Evolutionary conservation across 148 eudicot genomes (phyloP).

Genomic region (Gaultheria prostrata): DNA sequence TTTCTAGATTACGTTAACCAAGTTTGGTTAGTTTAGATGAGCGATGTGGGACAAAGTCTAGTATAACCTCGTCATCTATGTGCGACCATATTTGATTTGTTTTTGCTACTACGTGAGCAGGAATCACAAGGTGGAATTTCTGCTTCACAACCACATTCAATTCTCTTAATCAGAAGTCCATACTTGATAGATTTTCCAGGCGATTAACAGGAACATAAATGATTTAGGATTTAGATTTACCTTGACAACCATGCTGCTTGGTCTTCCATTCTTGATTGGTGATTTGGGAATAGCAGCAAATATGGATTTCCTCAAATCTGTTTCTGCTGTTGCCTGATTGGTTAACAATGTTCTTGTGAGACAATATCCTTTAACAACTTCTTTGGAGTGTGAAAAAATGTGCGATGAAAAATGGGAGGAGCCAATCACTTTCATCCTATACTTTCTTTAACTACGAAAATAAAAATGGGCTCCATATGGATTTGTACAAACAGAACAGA

Average conservation of each 20-base stretch:
- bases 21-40: too few species aligned
- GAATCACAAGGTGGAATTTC: slow-evolving; percentile 30
- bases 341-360: background rate
- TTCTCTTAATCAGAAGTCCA: slow-evolving; percentile 11
- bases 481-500: too few species aligned
- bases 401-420: background rate
- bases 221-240: slow-evolving; percentile 16
- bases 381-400: background rate
- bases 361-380: background rate
- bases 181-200: slow-evolving; percentile 8
- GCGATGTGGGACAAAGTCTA: too few species aligned
- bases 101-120: slow-evolving; percentile 32
- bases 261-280: slow-evolving; percentile 34
- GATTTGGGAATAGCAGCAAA: slow-evolving; percentile 25
- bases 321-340: slow-evolving; percentile 29
- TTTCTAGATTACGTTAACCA: too few species aligned
- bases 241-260: slow-evolving; percentile 50
- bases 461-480: too few species aligned
- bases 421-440: background rate
- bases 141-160: slow-evolving; percentile 6
- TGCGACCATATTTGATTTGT: too few species aligned
- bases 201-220: background rate
- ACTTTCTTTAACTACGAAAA: too few species aligned
- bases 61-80: too few species aligned
- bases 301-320: slow-evolving; percentile 38